phyloP scores from a whole-genome alignment of 2,329 filamentous ascomycete genomes.

The Aspergillus ustus region DNA sequence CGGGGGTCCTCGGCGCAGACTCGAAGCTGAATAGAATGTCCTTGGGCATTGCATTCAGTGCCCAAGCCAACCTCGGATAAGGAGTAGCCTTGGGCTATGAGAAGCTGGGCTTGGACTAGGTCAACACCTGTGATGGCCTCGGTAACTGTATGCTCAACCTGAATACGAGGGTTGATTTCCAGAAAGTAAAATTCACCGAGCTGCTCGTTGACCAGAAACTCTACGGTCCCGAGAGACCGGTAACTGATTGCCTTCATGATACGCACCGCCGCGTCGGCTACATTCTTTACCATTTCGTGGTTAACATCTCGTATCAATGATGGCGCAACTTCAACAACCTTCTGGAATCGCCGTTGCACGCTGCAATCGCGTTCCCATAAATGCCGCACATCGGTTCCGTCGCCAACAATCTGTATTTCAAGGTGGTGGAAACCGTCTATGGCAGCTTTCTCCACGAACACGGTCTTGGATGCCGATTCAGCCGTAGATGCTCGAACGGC shows the following conservation, averaged over 20 bases:
- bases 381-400: slow-evolving; percentile 58
- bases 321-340: slow-evolving; percentile 64
- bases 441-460: slow-evolving; percentile 67
- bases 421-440: slow-evolving; percentile 65
- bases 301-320: slow-evolving; percentile 56
- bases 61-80: slow-evolving; percentile 44
- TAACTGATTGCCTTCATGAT: slow-evolving; percentile 54
- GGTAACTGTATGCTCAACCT: slow-evolving; percentile 67
- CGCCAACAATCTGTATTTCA: slow-evolving; percentile 65
- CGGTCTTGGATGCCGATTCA: slow-evolving; percentile 62
- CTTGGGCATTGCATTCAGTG: slow-evolving; percentile 24
- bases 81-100: slow-evolving; percentile 56
- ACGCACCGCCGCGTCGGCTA: slow-evolving; percentile 59
- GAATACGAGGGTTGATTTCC: slow-evolving; percentile 64
- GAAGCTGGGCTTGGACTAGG: slow-evolving; percentile 60
- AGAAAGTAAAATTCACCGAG: slow-evolving; percentile 61
- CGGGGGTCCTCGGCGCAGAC: slow-evolving; percentile 62
- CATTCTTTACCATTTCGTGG: slow-evolving; percentile 50
- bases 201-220: slow-evolving; percentile 62
- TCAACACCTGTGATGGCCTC: slow-evolving; percentile 60
- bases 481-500: slow-evolving; percentile 57
- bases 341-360: slow-evolving; percentile 65
- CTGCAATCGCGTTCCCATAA: slow-evolving; percentile 66
- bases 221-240: slow-evolving; percentile 65
- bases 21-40: slow-evolving; percentile 58